These are phyloP conservation scores for Phaeosphaeria sp. DNA, from an alignment of 2,329 filamentous ascomycete species.

Conservation along the genomic window DNA sequence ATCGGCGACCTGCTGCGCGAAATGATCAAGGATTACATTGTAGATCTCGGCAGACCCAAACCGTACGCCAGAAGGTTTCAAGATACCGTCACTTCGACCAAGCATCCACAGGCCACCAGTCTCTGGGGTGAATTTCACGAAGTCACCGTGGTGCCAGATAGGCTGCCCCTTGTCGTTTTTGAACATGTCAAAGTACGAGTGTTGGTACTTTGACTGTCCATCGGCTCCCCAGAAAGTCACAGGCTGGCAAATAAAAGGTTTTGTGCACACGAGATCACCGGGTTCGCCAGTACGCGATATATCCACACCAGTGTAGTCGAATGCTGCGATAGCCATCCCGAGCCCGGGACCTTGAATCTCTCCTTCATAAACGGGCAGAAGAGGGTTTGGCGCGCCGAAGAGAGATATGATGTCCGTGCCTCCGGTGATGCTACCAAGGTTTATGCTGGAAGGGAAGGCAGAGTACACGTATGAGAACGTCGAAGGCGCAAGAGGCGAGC, in stretches of 20 bases:
- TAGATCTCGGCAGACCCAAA: conserved; percentile 97
- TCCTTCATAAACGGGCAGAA: conserved; percentile 57
- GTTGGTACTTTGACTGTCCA: conserved; percentile 77
- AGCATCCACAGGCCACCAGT: conserved; percentile 89
- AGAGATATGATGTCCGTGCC: conserved; percentile 97
- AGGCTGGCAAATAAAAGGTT: conserved; percentile 89
- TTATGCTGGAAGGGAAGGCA: conserved; percentile 79
- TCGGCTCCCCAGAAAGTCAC: conserved; percentile 82
- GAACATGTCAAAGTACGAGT: conserved; percentile 89
- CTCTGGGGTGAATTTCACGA: conserved; percentile 72
- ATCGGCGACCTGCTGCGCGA: conserved; percentile 78
- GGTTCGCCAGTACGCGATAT: conserved; percentile 69
- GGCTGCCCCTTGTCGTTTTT: conserved; percentile 49
- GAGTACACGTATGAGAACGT: conserved; percentile 91
- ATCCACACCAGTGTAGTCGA: conserved; percentile 62
- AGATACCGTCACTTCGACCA: conserved; percentile 86
- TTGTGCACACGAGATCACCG: conserved; percentile 86
- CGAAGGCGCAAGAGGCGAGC: conserved; percentile 87
- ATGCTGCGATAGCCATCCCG: conserved; percentile 59
- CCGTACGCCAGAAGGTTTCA: conserved; percentile 89
- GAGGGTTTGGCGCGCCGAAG: conserved; percentile 79
- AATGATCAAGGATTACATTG: conserved; percentile 87
- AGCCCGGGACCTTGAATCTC: conserved; percentile 59
- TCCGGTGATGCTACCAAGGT: conserved; percentile 91
- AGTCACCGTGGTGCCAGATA: conserved; percentile 95